Evolutionary conservation across 2,329 filamentous ascomycete species (phyloP).

Genomic region (Pseudogymnoascus sp.): DNA sequence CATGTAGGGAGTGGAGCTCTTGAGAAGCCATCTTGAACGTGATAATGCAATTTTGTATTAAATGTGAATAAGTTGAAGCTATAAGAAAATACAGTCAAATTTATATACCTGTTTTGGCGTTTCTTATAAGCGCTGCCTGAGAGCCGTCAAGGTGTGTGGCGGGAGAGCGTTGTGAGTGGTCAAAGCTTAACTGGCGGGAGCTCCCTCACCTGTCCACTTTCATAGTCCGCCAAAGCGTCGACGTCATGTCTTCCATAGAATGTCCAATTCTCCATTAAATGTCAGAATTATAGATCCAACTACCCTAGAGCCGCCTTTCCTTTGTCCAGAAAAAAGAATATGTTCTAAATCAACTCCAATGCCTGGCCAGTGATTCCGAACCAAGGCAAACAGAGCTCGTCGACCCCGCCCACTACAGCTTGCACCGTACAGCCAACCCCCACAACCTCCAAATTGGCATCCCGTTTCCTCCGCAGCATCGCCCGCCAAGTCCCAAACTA

Average conservation of each 20-base stretch:
- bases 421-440: not conserved
- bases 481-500: constrained; percentile 1
- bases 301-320: not conserved
- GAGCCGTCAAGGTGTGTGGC: not conserved
- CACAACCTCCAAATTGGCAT: constrained; percentile 6
- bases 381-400: not conserved
- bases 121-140: not conserved
- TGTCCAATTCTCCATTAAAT: not conserved
- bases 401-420: not conserved
- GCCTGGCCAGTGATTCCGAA: not conserved
- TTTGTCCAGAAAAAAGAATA: not conserved
- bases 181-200: not conserved
- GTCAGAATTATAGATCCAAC: not conserved
- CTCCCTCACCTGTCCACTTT: not conserved
- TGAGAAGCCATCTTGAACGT: not conserved
- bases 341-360: not conserved
- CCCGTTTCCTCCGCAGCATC: not conserved
- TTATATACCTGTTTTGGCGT: not conserved
- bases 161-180: not conserved
- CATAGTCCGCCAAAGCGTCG: not conserved
- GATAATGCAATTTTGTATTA: no score
- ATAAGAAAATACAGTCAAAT: no score
- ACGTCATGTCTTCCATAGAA: constrained; percentile 2
- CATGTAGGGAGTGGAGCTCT: not conserved
- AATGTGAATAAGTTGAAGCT: no score